phyloP scores from a whole-genome alignment of 148 eudicot species.

The Vaccinium corymbosum region DNA sequence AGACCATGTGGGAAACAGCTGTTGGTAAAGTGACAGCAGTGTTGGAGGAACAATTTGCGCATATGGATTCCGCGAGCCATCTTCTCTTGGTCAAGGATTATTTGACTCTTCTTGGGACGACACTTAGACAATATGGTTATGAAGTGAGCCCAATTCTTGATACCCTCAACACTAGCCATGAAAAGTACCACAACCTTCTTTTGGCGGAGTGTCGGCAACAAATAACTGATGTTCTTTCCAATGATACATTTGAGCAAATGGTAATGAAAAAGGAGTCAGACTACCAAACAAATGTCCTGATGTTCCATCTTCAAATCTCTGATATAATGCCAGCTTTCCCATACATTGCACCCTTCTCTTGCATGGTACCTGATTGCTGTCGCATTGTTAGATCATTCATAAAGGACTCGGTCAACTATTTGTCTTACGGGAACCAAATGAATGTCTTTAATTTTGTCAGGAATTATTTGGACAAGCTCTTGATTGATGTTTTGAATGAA shows the following conservation, averaged over 20 bases:
- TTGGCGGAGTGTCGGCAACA: slow-evolving; percentile 65
- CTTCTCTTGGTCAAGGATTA: slow-evolving; percentile 78
- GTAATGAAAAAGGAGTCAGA: slow-evolving; percentile 83
- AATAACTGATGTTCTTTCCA: slow-evolving; percentile 53
- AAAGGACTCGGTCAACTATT: slow-evolving; percentile 77
- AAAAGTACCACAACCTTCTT: slow-evolving; percentile 82
- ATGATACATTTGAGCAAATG: slow-evolving; percentile 72
- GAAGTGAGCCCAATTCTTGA: slow-evolving; percentile 61
- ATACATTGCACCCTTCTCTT: slow-evolving; percentile 85
- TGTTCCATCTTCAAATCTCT: slow-evolving; percentile 75
- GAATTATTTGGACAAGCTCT: slow-evolving; percentile 73
- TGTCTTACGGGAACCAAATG: slow-evolving; percentile 67
- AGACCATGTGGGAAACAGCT: slow-evolving; percentile 92
- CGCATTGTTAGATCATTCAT: slow-evolving; percentile 75
- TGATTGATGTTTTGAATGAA: slow-evolving; percentile 78
- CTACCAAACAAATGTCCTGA: slow-evolving; percentile 62
- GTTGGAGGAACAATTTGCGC: slow-evolving; percentile 66
- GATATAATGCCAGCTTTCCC: slow-evolving; percentile 96
- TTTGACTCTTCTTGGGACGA: slow-evolving; percentile 78
- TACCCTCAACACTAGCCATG: slow-evolving; percentile 60
- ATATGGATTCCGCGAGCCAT: slow-evolving; percentile 57
- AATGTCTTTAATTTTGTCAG: slow-evolving; percentile 65
- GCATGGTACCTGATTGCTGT: slow-evolving; percentile 86
- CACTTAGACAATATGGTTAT: slow-evolving; percentile 80
- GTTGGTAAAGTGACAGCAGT: slow-evolving; percentile 57